Base-by-base conservation (phyloP, 257 asterid genomes). In the Scutellaria galericulata region DNA sequence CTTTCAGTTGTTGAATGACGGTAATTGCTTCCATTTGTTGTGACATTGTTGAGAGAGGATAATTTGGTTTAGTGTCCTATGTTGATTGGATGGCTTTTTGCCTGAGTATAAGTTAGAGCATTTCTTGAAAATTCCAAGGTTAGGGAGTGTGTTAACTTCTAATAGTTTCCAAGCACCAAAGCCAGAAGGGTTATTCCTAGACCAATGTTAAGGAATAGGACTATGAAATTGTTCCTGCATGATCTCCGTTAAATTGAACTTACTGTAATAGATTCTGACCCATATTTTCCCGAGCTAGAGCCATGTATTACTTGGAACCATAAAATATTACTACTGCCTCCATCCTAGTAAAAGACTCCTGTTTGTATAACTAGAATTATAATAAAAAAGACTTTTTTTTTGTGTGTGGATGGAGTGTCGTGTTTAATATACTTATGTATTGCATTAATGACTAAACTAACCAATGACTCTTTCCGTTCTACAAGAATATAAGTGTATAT, bases 161-260 rank as follows among this genome's bases (percentile, higher is more conserved):
- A 9, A 52, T 52, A 52, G 6, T 60, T 72, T 72, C 62, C 42
- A 12, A 60, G 52, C 41, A 70, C 76, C 52, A 47, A 48, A 47
- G 22, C 64, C 45, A 15, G 63, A 51, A 48, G 11, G 46, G 7
- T 56, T 11, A 40, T 63, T 40, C 22, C 42, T 44, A 35, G 50
- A 48, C 50, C 6, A 58, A 9, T 46, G 44, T 58, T 58, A 7
- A 6, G 40, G 50, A 71, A 45, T 24, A 31, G 59, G 35, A 12
- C 10, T 58, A n/a, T 27, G 27, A 20, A 42, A 51, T 24, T 27
- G 24, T 24, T 8, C 24, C 20, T 7, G 31, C 65, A 11, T 24
- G 10, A 41, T 44, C 51, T 68, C 39, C 9, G 7, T 50, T 39
- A 15, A 18, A 9, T 39, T 4, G 9, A 15, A 53, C 48, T 22